These are phyloP conservation scores for Picochlorum sp. DNA, from an alignment of 139 green algal genomes.

Conservation along the genomic window DNA sequence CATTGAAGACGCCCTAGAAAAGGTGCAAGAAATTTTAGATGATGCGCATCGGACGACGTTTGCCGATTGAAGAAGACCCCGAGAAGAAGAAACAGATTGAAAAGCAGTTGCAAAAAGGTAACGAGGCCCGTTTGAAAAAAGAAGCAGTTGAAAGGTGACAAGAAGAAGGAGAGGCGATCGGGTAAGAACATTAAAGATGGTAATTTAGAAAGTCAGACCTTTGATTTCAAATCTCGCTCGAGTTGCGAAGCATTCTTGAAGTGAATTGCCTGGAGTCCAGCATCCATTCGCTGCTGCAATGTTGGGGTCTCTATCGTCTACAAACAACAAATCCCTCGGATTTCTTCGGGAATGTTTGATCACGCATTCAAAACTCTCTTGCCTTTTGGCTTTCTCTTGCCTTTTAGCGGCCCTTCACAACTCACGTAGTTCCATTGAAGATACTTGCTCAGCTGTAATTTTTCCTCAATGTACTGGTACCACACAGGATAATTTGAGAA, in stretches of 20 bases:
- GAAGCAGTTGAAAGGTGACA: constrained; percentile 66
- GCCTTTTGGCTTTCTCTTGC: constrained; percentile 54
- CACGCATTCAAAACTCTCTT: constrained; percentile 39
- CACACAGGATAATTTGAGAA: constrained; percentile 75
- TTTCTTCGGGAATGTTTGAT: constrained; percentile 22
- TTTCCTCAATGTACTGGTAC: constrained; percentile 69
- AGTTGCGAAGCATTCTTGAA: constrained; percentile 34
- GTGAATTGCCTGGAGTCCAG: constrained; percentile 34
- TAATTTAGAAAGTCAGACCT: constrained; percentile 22
- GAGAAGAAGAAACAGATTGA: constrained; percentile 70
- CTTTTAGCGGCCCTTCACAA: constrained; percentile 64
- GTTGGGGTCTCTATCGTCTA: constrained; percentile 56
- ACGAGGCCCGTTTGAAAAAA: constrained; percentile 62
- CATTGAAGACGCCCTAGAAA: constrained; percentile 78
- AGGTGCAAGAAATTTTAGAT: constrained; percentile 82
- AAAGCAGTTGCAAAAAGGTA: constrained; percentile 61
- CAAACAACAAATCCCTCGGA: constrained; percentile 36
- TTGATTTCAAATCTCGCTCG: constrained; percentile 23
- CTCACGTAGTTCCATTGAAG: constrained; percentile 78
- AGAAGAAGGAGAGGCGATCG: constrained; percentile 67
- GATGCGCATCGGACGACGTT: constrained; percentile 59
- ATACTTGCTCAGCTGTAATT: constrained; percentile 57
- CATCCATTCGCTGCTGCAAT: constrained; percentile 21
- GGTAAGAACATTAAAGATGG: constrained; percentile 45
- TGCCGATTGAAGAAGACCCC: constrained; percentile 60